Percentiles rank a stretch among this genome's conserved stretches.
phyloP scores from a whole-genome alignment of 768 basidiomycete genomes.

The Pisolithus orientalis region DNA sequence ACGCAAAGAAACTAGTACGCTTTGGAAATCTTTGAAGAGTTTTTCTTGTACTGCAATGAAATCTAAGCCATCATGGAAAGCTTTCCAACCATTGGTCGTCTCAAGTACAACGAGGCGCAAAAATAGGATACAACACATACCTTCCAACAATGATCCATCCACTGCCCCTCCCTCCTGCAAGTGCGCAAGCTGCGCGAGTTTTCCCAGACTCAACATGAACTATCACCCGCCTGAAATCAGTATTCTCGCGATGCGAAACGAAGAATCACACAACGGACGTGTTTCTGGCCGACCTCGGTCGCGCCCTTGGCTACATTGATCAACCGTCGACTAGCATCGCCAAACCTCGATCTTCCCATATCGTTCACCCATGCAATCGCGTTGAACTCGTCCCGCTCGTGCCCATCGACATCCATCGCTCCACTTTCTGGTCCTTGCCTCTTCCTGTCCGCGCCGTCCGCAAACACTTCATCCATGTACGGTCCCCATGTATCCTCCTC shows the following conservation, averaged over 20 bases:
- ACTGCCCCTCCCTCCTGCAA: constrained; percentile 37
- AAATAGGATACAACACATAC: constrained; percentile 29
- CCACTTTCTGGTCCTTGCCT: constrained; percentile 21
- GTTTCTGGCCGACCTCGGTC: constrained; percentile 59
- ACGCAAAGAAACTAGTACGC: constrained; percentile 41
- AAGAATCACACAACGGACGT: constrained; percentile 41
- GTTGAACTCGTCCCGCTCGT: constrained; percentile 38
- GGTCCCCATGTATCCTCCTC: constrained; percentile 57
- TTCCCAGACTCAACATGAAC: constrained; percentile 90
- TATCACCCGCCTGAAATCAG: constrained; percentile 26
- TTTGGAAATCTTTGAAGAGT: constrained; percentile 56
- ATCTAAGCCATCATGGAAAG: constrained; percentile 82
- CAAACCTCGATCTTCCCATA: constrained; percentile 61
- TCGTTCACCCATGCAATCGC: constrained; percentile 86
- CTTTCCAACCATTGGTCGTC: constrained; percentile 31
- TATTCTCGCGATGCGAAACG: not conserved
- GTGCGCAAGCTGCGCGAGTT: constrained; percentile 72
- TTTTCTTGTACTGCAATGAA: constrained; percentile 79
- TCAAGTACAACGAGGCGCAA: constrained; percentile 1
- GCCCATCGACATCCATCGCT: constrained; percentile 24
- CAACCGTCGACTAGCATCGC: constrained; percentile 57
- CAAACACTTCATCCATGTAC: constrained; percentile 71
- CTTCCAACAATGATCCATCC: constrained; percentile 51
- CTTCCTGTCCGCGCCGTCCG: constrained; percentile 9
- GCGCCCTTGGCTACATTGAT: constrained; percentile 54